Percentiles rank a stretch among this genome's conserved stretches.
Evolutionary conservation across 768 basidiomycete species (phyloP).

Genomic region (Xerocomus potaroensis): DNA sequence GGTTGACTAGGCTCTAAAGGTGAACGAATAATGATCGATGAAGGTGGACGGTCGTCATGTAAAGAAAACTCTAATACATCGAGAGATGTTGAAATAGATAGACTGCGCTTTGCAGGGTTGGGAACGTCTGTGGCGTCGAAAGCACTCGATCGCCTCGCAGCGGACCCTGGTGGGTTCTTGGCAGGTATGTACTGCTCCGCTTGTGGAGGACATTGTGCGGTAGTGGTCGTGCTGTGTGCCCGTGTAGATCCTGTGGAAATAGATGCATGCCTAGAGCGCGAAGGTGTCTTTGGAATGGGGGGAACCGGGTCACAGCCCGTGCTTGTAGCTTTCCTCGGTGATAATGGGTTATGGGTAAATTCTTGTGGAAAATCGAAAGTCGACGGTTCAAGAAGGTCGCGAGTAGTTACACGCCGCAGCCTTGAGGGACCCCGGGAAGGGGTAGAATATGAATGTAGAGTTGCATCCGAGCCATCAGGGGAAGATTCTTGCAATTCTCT

Average conservation of each 20-base stretch:
- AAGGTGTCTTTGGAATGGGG: slow-evolving; percentile 17
- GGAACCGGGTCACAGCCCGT: slow-evolving; percentile 3
- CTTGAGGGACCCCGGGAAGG: slow-evolving; percentile 3
- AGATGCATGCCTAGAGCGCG: slow-evolving; percentile 18
- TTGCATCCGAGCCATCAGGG: slow-evolving; percentile 13
- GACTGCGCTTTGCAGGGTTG: neutral
- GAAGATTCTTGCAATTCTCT: slow-evolving; percentile 18
- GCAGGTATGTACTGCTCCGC: slow-evolving; percentile 2
- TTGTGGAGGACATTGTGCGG: slow-evolving; percentile 4
- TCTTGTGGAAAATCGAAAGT: slow-evolving; percentile 8
- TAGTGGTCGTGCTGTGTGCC: slow-evolving; percentile 13
- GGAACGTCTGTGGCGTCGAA: slow-evolving; percentile 1
- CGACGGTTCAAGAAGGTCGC: slow-evolving; percentile 24
- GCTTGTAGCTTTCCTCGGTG: slow-evolving; percentile 8
- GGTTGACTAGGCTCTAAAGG: slow-evolving; percentile 8
- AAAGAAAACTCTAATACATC: slow-evolving; percentile 13
- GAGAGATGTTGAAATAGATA: slow-evolving; percentile 6
- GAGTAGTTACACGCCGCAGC: slow-evolving; percentile 16
- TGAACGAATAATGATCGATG: slow-evolving; percentile 22
- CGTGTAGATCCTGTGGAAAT: slow-evolving; percentile 14
- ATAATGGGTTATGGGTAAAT: neutral
- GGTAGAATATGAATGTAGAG: slow-evolving; percentile 1
- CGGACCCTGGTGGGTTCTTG: neutral
- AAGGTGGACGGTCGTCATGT: slow-evolving; percentile 13
- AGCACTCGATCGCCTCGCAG: neutral